Base-by-base conservation (phyloP, 2,329 filamentous ascomycete species). In the Alternaria triticina region DNA sequence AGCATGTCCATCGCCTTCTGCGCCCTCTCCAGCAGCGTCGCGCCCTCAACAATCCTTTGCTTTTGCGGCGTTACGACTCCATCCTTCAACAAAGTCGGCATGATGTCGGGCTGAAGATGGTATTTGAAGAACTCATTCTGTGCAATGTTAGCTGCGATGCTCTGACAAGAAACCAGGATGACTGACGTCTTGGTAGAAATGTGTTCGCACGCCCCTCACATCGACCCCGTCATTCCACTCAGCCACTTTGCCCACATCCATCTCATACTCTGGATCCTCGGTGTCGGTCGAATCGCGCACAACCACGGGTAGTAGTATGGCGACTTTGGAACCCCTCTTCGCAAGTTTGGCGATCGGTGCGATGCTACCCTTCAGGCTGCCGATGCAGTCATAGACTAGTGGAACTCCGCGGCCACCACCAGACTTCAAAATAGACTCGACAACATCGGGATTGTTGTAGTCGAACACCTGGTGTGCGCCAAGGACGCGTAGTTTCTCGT, bases 261-360 rank as follows among this genome's bases (percentile, higher is more conserved):
- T 86, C 36, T 81, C 81, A 59, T 88, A 89, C 64, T 84, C 80
- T 0, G 88, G 87, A 61, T 75, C 79, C 17, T 82, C 77, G 1
- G 78, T 79, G 5, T 83, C 80, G 0, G 79, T 83, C 0, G 87
- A 83, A 64, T 89, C 85, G 46, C 77, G 82, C 47, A 88, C 67
- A 60, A 90, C 87, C 15, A 90, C 83, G 0, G 88, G 88, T 6
- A 91, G 75, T 77, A 90, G 83, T 15, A 89, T 77, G 0, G 87
- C 88, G 0, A 90, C 86, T 23, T 77, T 86, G 5, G 82, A 77
- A 0, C 86, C 86, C 2, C 57, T 73, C 61, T 82, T 82, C 5
- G 82, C 80, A 23, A 90, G 73, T 59, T 81, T 82, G 6, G 82
- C 80, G 33, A 90, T 77, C 0, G 75, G 75, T 36, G 40, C 55